Evolutionary conservation across 139 green algal genomes (phyloP), one percentile per base, ranked within the genome.

Genomic region (Chlorella sp.): DNA sequence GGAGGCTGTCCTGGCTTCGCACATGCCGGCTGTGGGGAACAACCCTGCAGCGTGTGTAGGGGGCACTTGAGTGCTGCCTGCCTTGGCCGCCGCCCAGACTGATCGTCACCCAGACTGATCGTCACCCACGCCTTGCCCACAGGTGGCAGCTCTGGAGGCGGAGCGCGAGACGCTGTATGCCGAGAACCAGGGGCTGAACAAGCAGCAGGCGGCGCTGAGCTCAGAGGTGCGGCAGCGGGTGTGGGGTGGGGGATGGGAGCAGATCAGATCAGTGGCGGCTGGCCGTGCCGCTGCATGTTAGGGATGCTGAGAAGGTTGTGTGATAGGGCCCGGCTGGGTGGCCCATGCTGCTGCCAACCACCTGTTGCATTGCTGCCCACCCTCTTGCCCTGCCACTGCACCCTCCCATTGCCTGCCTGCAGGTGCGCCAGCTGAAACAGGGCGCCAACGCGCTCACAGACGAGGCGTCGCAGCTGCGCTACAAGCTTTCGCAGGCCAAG

Each of bases 111-210:
- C 65, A 13, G 34, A 13, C 34, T 73, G 6, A 28, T 41, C 65
- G n/a, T 34, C n/a, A 13, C 43, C 4, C 65, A 28, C 43, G 41
- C 2, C 24, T 43, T 43, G 69, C 40, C 40, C 69, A 13, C 73
- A 95, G 70, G 94, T 92, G 62, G 81, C 68, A 8, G 58, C 65
- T 32, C 78, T 97, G 69, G 88, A 94, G 76, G 90, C 89, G 38
- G 90, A 94, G 81, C 79, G 86, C 0, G 76, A 88, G 46, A 89
- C 89, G 72, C 70, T 94, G 24, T 90, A 89, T 43, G 80, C 85
- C 1, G 78, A 91, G 73, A 96, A 96, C 78, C 83, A 89, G 76
- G 38, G 87, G 64, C 91, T 98, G 0, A 96, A 95, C 89, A 95
- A 93, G 84, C 86, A 94, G 84, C 92, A 95, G 75, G 85, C 80